Percentiles rank a stretch among this genome's conserved stretches.
These are phyloP conservation scores for Podospora bellae-mahoneyi DNA, from an alignment of 495 filamentous ascomycete genomes.

Conservation along the genomic window DNA sequence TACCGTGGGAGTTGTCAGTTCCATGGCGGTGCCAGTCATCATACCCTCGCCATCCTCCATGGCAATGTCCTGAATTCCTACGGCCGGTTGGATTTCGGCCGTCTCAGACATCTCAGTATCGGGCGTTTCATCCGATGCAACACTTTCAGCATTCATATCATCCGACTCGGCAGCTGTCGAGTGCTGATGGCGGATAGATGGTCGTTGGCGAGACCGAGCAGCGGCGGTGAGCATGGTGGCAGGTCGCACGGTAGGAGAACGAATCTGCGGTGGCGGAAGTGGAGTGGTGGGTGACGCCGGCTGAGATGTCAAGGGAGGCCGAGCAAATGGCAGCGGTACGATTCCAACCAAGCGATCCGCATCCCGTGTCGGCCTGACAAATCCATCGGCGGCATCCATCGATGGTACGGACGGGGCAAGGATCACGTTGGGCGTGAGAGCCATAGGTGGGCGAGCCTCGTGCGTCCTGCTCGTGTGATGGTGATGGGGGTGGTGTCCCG, in stretches of 20 bases:
- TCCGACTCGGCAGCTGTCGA: conserved; percentile 84
- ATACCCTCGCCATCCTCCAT: conserved; percentile 74
- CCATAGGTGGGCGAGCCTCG: conserved; percentile 46
- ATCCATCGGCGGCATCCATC: conserved; percentile 72
- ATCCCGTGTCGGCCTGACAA: conserved; percentile 79
- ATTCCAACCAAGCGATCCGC: conserved; percentile 83
- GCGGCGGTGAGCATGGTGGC: conserved; percentile 46
- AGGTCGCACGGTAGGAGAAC: conserved; percentile 52
- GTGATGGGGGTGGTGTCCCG: conserved; percentile 51
- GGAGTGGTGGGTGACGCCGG: conserved; percentile 93
- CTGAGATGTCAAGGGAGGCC: conserved; percentile 73
- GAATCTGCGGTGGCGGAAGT: conserved; percentile 57
- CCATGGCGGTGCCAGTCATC: conserved; percentile 70
- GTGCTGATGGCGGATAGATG: conserved; percentile 80
- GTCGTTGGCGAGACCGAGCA: conserved; percentile 55
- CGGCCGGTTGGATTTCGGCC: conserved; percentile 69
- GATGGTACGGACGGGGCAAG: conserved; percentile 65
- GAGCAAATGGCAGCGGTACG: conserved; percentile 57
- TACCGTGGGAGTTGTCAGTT: conserved; percentile 69
- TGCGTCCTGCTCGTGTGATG: conserved; percentile 55
- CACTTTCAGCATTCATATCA: conserved; percentile 78
- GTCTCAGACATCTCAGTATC: conserved; percentile 68
- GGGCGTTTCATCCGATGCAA: conserved; percentile 62
- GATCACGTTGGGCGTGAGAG: conserved; percentile 52
- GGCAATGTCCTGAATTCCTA: conserved; percentile 75